Percentiles rank a stretch among this genome's conserved stretches.
These are phyloP conservation scores for Termitomyces sp. DNA, from an alignment of 768 basidiomycete species.

Conservation along the genomic window DNA sequence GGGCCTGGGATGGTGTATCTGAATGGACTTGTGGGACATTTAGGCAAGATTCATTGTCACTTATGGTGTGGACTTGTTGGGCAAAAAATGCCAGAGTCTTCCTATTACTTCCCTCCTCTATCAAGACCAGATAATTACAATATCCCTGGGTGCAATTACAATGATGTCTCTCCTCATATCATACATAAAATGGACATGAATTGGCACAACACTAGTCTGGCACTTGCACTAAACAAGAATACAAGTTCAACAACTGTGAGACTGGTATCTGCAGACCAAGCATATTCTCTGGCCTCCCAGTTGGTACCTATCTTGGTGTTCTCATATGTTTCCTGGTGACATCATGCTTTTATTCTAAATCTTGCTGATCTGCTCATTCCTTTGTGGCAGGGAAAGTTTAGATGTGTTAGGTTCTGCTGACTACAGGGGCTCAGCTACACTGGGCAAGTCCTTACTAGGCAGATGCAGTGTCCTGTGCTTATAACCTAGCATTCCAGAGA, in stretches of 20 bases:
- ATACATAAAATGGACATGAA: neutral
- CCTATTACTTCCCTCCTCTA: too few relatives aligned
- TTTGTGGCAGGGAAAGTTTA: constrained; percentile 19
- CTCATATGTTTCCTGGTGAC: constrained; percentile 22
- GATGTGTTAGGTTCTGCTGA: too few relatives aligned
- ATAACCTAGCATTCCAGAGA: too few relatives aligned
- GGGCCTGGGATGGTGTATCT: constrained; percentile 23
- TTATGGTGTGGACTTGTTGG: constrained; percentile 15
- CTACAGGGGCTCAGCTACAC: too few relatives aligned
- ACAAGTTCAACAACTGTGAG: too few relatives aligned
- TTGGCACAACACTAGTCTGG: neutral
- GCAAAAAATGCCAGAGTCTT: neutral
- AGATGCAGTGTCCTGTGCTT: too few relatives aligned
- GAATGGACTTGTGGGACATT: constrained; percentile 27
- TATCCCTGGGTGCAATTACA: constrained; percentile 20
- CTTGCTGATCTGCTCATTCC: constrained; percentile 23
- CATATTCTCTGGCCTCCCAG: too few relatives aligned
- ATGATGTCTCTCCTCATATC: constrained; percentile 15
- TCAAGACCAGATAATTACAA: constrained; percentile 14
- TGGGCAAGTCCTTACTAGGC: too few relatives aligned
- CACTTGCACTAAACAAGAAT: neutral
- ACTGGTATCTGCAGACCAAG: too few relatives aligned
- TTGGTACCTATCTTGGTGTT: constrained; percentile 14
- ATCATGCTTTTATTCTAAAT: constrained; percentile 20
- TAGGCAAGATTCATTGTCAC: neutral